A percentile compares a stretch with the other conserved stretches of the same genome.
phyloP scores from a whole-genome alignment of 2,329 filamentous ascomycete species.

The Penicillium glabrum region DNA sequence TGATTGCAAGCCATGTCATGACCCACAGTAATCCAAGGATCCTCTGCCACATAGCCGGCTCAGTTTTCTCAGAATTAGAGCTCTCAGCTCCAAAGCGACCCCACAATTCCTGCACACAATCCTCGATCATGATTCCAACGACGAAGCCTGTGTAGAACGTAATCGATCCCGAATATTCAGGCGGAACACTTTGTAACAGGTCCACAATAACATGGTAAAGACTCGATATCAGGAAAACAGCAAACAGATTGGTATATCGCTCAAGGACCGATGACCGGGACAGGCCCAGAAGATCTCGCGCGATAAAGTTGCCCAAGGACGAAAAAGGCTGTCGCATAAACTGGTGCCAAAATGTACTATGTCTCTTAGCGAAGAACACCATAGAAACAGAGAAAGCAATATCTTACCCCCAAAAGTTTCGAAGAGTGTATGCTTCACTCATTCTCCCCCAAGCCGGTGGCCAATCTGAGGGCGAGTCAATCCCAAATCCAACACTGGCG shows the following conservation, averaged over 20 bases:
- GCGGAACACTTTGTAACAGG: background rate
- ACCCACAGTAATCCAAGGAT: background rate
- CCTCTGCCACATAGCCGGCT: background rate
- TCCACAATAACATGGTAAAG: background rate
- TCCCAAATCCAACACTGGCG: background rate
- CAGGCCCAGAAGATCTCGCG: background rate
- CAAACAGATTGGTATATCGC: background rate
- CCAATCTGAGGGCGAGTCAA: background rate
- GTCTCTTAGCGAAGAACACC: background rate
- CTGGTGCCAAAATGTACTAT: background rate
- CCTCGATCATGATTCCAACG: background rate
- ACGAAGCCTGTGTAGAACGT: background rate
- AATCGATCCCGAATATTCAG: background rate
- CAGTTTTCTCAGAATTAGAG: background rate
- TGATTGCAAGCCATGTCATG: background rate
- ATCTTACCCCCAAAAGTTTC: background rate
- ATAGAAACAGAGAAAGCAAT: background rate
- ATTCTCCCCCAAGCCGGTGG: background rate
- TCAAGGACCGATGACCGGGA: background rate
- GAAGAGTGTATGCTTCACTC: background rate
- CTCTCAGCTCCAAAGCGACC: background rate
- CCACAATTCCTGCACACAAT: background rate
- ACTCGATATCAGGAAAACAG: background rate
- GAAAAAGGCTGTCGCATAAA: background rate
- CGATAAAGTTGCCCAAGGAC: background rate